Conservation (phyloP, 306 rosid genomes). For the Luffa acutangula region DNA sequence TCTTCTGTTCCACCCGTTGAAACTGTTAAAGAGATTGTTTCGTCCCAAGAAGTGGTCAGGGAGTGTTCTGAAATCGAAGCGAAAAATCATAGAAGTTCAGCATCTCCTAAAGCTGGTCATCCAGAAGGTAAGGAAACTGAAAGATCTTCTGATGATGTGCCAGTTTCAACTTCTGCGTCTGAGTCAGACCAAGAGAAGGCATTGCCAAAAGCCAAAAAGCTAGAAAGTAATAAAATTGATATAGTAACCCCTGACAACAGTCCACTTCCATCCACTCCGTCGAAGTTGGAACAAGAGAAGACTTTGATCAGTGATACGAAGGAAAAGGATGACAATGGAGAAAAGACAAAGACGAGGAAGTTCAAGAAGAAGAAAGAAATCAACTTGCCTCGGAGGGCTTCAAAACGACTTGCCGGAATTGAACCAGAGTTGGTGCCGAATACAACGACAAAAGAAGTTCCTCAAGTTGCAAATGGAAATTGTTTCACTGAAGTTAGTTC, state of each 20-base stretch:
- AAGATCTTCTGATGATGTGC: slow-evolving; percentile 14
- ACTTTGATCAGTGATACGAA: neutral
- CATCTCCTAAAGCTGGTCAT: slow-evolving; percentile 15
- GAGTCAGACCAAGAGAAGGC: neutral
- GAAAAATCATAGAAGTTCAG: slow-evolving; percentile 14
- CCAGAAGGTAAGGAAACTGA: neutral
- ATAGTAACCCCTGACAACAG: slow-evolving; percentile 11
- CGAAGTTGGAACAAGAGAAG: neutral
- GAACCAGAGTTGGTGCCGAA: slow-evolving; percentile 34
- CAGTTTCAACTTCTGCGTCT: slow-evolving; percentile 13
- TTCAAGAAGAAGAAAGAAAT: slow-evolving; percentile 26
- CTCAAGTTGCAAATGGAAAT: slow-evolving; percentile 29
- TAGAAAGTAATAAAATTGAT: neutral
- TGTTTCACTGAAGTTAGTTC: slow-evolving; percentile 20
- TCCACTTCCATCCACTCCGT: slow-evolving; percentile 9
- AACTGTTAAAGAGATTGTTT: slow-evolving; percentile 25
- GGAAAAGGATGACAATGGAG: slow-evolving; percentile 8
- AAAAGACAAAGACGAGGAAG: slow-evolving; percentile 17
- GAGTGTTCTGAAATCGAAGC: slow-evolving; percentile 23
- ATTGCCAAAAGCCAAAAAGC: slow-evolving; percentile 15
- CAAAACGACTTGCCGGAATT: slow-evolving; percentile 63
- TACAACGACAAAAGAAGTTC: slow-evolving; percentile 23
- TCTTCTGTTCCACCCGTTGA: slow-evolving; percentile 17
- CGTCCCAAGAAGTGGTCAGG: slow-evolving; percentile 22
- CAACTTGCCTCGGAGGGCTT: slow-evolving; percentile 39